These are phyloP conservation scores for Carex myosuroides DNA, from an alignment of 176 grass and related monocot species.

Conservation along the genomic window DNA sequence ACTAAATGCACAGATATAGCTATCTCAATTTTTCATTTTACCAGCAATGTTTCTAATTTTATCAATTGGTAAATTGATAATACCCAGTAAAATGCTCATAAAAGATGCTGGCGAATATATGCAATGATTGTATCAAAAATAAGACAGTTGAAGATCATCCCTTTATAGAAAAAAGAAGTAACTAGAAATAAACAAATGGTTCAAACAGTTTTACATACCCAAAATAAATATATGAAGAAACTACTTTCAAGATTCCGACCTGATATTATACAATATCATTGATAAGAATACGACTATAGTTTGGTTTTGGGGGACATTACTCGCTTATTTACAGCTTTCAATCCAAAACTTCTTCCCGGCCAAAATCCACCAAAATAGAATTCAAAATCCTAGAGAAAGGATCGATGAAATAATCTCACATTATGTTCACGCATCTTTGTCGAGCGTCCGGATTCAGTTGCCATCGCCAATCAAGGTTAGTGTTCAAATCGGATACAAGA, in stretches of 20 bases:
- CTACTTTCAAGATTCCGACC: too few species aligned
- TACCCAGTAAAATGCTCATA: too few species aligned
- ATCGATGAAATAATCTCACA: conserved; percentile 25
- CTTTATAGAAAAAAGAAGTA: background rate
- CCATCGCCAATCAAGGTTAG: conserved; percentile 46
- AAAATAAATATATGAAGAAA: background rate
- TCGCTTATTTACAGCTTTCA: too few species aligned
- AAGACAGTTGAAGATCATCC: too few species aligned
- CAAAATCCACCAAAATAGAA: background rate
- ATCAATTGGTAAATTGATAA: background rate
- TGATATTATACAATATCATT: too few species aligned
- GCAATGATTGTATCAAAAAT: too few species aligned
- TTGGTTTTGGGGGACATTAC: too few species aligned
- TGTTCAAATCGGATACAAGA: conserved; percentile 27
- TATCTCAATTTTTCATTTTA: background rate
- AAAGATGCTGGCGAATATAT: too few species aligned
- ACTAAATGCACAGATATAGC: background rate
- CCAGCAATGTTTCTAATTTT: background rate
- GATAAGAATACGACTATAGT: too few species aligned
- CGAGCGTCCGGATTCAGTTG: conserved; percentile 69
- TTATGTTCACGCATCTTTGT: conserved; percentile 69
- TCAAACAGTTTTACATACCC: background rate
- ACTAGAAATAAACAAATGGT: too few species aligned
- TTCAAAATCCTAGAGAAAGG: background rate
- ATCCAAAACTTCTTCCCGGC: background rate